A percentile compares a stretch with the other conserved stretches of the same genome.
Conservation (phyloP, 1,284 basidiomycete species). For the Fomitopsis betulina region DNA sequence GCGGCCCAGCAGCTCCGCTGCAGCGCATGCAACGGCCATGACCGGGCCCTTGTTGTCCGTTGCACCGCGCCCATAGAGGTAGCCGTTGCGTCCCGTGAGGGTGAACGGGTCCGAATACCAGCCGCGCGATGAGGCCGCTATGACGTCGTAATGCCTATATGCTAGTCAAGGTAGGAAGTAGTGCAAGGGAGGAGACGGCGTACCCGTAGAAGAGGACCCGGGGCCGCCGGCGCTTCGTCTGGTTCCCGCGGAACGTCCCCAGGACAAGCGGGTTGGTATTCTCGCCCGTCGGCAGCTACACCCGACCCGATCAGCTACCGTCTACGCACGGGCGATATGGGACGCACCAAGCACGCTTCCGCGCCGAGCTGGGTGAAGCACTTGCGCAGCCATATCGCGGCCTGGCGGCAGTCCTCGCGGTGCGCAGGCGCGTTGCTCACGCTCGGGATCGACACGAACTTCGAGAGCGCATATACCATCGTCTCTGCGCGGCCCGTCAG, state of each 20-base stretch:
- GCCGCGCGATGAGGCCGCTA: conserved; percentile 66
- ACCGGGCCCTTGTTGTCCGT: conserved; percentile 94
- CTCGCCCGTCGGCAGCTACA: conserved; percentile 61
- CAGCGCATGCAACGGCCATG: conserved; percentile 87
- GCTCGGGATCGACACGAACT: conserved; percentile 85
- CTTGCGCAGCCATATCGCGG: conserved; percentile 87
- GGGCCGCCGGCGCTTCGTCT: conserved; percentile 50
- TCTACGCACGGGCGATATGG: background rate
- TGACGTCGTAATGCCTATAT: conserved; percentile 87
- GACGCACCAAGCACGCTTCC: conserved; percentile 63
- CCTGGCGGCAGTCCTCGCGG: conserved; percentile 88
- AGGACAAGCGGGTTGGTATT: conserved; percentile 80
- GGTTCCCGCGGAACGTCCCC: conserved; percentile 75
- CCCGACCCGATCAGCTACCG: background rate
- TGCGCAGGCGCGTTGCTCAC: conserved; percentile 68
- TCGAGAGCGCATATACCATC: conserved; percentile 71
- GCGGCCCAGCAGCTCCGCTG: conserved; percentile 70
- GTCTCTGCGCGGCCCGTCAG: conserved; percentile 39
- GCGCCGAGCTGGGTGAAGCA: conserved; percentile 85
- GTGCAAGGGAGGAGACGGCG: conserved; percentile 5
- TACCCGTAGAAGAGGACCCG: conserved; percentile 87
- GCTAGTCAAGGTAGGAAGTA: background rate
- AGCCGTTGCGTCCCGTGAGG: conserved; percentile 84
- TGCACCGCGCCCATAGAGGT: conserved; percentile 90
- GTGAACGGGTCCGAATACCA: conserved; percentile 89